Conservation (phyloP, 169 alveolate species). For the Plasmodium fragile region DNA sequence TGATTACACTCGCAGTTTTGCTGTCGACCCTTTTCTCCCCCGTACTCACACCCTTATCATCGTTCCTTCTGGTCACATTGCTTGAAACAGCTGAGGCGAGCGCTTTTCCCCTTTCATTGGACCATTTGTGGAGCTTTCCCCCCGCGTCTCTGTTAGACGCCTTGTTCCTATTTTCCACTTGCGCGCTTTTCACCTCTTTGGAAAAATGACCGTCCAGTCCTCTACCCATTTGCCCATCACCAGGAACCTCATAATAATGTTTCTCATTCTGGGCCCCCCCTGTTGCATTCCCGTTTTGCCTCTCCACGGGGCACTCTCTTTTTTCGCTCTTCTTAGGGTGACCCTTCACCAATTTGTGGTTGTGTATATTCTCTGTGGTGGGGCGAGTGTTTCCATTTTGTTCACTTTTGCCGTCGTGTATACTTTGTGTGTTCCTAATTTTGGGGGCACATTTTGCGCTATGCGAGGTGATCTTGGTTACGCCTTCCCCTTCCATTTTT, state of each 20-base stretch:
- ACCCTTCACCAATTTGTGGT: not conserved
- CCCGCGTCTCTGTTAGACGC: not conserved
- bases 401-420: not conserved
- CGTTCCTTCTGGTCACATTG: not conserved
- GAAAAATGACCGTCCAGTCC: not conserved
- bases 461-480: not conserved
- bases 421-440: not conserved
- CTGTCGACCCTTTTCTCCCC: not conserved
- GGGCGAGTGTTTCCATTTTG: not conserved
- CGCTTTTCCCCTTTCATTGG: not conserved
- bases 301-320: not conserved
- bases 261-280: not conserved
- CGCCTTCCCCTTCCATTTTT: not conserved
- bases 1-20: not conserved
- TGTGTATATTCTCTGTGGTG: not conserved
- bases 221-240: not conserved
- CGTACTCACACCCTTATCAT: not conserved
- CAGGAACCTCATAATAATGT: not conserved
- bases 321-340: not conserved
- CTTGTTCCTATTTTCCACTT: not conserved
- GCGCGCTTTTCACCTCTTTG: not conserved
- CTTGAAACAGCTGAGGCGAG: not conserved
- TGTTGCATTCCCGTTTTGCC: not conserved
- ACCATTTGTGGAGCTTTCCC: not conserved
- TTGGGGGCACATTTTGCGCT: not conserved